A percentile compares a stretch with the other conserved stretches of the same genome.
Conservation (phyloP, 345 rosid species). For the Bretschneidera sinensis region DNA sequence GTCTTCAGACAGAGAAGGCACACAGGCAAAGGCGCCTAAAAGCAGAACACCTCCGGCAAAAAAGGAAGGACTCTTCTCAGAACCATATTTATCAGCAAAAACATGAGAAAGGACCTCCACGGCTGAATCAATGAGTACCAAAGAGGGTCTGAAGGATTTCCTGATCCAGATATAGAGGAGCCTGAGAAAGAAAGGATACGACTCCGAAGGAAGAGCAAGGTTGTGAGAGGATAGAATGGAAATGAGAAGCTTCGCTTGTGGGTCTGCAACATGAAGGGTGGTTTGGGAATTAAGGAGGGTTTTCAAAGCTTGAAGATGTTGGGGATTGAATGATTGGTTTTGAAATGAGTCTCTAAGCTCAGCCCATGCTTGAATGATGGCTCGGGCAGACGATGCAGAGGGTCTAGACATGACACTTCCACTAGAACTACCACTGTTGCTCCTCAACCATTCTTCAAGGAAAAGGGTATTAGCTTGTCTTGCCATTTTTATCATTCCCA, state of each 20-base stretch:
- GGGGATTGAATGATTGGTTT: slow-evolving; percentile 44
- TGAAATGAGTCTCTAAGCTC: slow-evolving; percentile 70
- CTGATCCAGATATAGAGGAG: slow-evolving; percentile 85
- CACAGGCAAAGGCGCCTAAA: slow-evolving; percentile 64
- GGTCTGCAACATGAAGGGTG: slow-evolving; percentile 87
- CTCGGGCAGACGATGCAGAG: slow-evolving; percentile 58
- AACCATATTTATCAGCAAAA: slow-evolving; percentile 24
- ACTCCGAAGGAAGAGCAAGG: slow-evolving; percentile 42
- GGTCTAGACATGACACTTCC: slow-evolving; percentile 23
- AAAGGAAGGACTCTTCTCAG: slow-evolving; percentile 35
- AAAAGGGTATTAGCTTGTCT: slow-evolving; percentile 47
- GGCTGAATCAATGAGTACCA: slow-evolving; percentile 50
- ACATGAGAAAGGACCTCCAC: slow-evolving; percentile 47
- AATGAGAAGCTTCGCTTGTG: slow-evolving; percentile 81
- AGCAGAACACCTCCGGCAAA: slow-evolving; percentile 61
- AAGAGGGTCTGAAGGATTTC: slow-evolving; percentile 72
- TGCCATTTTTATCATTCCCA: slow-evolving; percentile 40
- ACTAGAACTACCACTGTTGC: slow-evolving; percentile 28
- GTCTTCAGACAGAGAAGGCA: slow-evolving; percentile 45
- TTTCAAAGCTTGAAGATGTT: slow-evolving; percentile 60
- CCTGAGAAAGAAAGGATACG: slow-evolving; percentile 56
- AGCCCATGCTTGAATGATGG: slow-evolving; percentile 83
- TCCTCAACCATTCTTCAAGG: slow-evolving; percentile 78
- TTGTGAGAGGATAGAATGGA: slow-evolving; percentile 53
- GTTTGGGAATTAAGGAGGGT: slow-evolving; percentile 51